Evolutionary conservation across 768 basidiomycete species (phyloP).

Genomic region (Macrolepiota dolichaula): DNA sequence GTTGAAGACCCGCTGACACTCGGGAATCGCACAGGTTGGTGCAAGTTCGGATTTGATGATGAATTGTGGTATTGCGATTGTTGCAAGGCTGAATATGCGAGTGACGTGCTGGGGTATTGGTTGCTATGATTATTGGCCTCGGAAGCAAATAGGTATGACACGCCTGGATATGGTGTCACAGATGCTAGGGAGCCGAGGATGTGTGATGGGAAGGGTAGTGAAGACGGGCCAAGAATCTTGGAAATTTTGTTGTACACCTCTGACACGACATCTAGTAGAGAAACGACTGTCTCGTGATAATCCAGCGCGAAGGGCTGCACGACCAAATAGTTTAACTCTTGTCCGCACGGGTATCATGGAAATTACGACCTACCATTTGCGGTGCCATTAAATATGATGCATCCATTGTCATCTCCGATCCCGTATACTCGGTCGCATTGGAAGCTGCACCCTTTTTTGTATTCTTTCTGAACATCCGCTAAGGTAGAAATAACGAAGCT

Average conservation of each 20-base stretch:
- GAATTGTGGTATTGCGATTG: constrained; percentile 28
- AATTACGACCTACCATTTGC: constrained; percentile 57
- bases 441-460: constrained; percentile 48
- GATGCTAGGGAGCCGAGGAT: constrained; percentile 78
- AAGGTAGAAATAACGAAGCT: constrained; percentile 14
- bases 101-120: constrained; percentile 5
- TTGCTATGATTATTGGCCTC: constrained; percentile 23
- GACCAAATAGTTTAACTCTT: constrained; percentile 9
- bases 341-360: not conserved
- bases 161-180: constrained; percentile 77
- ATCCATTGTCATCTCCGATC: constrained; percentile 53
- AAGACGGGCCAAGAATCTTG: constrained; percentile 79
- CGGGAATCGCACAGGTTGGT: constrained; percentile 21
- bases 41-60: constrained; percentile 33
- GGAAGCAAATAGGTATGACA: constrained; percentile 70
- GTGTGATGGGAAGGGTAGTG: constrained; percentile 61
- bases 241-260: constrained; percentile 88
- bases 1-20: constrained; percentile 4
- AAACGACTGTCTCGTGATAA: constrained; percentile 86
- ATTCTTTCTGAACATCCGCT: constrained; percentile 61
- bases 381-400: constrained; percentile 70
- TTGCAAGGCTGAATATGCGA: constrained; percentile 14
- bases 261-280: constrained; percentile 84
- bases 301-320: constrained; percentile 85
- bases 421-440: constrained; percentile 56